Evolutionary conservation across 495 filamentous ascomycete genomes (phyloP), one percentile per base, ranked within the genome.

Genomic region (Penicillium turbatum): DNA sequence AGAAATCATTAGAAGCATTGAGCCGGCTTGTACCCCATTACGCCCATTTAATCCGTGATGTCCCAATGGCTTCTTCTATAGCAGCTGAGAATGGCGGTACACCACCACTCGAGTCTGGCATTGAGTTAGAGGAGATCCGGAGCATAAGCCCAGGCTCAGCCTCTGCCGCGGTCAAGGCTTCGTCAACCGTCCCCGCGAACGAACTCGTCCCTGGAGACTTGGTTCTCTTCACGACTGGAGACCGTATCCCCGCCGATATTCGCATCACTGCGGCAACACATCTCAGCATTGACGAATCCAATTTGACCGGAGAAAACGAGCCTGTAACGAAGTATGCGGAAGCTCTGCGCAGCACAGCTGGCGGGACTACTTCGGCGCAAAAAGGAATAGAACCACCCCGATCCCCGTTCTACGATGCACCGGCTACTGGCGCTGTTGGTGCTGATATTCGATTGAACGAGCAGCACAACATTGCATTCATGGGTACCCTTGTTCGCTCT

Each of bases 221-320:
- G 49, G 89, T 99, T 17, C 69, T 95, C 6, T 97, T 99, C 67
- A 86, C 91, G 10, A 95, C 95, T 1, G 93, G 93, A 39, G 93
- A 99, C 63, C 88, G 95, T 27, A 93, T 99, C 57, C 93, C 93
- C 5, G 93, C 93, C 50, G 93, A 99, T 69, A 87, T 99, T 52
- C 86, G 93, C 34, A 96, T 99, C 42, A 97, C 92, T 13, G 82
- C 86, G 58, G 88, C 91, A 16, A 82, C 85, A 2, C 89, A 97
- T 62, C 70, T 99, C 38, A 84, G 89, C 30, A 95, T 99, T 56
- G 95, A 99, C 63, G 93, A 93, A 64, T 97, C 93, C 8, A 99
- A 99, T 66, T 73, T 99, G 51, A 99, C 93, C 0, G 93, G 93
- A 40, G 93, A 99, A 70, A 97, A 96, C 57, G 90, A 96, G 64